Evolutionary conservation across 768 basidiomycete species (phyloP).

Genomic region (Lactifluus pinguis): DNA sequence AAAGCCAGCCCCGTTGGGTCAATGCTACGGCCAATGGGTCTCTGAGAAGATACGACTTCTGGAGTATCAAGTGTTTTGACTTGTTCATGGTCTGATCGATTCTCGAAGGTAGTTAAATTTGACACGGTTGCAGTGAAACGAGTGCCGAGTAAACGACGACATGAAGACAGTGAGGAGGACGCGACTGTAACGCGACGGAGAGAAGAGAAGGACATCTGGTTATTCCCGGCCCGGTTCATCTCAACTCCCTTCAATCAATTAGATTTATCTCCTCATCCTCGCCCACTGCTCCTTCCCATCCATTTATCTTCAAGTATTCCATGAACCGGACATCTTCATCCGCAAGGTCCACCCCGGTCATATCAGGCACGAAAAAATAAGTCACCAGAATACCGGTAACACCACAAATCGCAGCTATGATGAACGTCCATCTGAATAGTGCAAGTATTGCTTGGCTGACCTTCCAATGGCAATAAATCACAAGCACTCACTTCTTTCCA

Average conservation of each 20-base stretch:
- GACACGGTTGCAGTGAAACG: background rate
- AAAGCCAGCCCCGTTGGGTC: slow-evolving; percentile 23
- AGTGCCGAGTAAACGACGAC: background rate
- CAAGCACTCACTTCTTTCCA: slow-evolving; percentile 43
- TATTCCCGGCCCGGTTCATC: background rate
- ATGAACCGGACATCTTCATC: slow-evolving; percentile 58
- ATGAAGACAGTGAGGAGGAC: background rate
- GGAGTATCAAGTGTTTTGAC: background rate
- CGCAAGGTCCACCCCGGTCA: slow-evolving; percentile 56
- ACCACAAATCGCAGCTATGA: slow-evolving; percentile 61
- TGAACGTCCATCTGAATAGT: slow-evolving; percentile 49
- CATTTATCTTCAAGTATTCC: slow-evolving; percentile 49
- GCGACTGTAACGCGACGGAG: slow-evolving; percentile 6
- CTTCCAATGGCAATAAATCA: background rate
- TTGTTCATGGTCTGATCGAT: background rate
- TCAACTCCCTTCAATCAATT: background rate
- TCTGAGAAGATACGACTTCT: background rate
- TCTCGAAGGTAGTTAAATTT: background rate
- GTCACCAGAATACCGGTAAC: slow-evolving; percentile 53
- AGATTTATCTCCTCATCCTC: slow-evolving; percentile 36
- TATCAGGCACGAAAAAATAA: slow-evolving; percentile 60
- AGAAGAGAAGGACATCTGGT: slow-evolving; percentile 1
- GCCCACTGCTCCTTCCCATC: slow-evolving; percentile 58
- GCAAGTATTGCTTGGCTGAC: background rate
- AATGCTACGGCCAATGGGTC: background rate